phyloP scores from a whole-genome alignment of 306 rosid species.

The Gynostemma pentaphyllum region DNA sequence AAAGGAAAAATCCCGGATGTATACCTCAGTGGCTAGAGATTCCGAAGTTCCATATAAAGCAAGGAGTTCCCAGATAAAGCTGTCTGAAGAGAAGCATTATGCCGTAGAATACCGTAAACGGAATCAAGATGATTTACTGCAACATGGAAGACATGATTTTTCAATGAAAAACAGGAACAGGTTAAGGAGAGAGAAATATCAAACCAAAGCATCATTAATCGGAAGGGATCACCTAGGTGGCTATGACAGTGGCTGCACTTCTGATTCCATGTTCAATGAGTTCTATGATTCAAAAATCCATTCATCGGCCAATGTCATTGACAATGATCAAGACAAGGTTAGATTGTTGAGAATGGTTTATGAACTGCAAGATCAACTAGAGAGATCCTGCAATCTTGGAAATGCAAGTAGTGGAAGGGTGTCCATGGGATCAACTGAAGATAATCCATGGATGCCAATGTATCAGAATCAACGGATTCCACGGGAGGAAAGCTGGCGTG shows the following conservation, averaged over 20 bases:
- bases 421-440: conserved; percentile 19
- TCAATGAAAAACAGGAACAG: conserved; percentile 23
- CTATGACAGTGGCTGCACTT: conserved; percentile 29
- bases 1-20: conserved; percentile 29
- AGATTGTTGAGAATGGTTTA: conserved; percentile 44
- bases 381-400: conserved; percentile 22
- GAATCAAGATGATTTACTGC: conserved; percentile 27
- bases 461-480: conserved; percentile 3
- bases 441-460: conserved; percentile 15
- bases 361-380: conserved; percentile 52
- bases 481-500: conserved; percentile 17
- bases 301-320: conserved; percentile 24
- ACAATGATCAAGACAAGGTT: conserved; percentile 44
- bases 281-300: conserved; percentile 33
- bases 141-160: conserved; percentile 27
- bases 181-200: conserved; percentile 31
- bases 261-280: conserved; percentile 29
- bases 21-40: conserved; percentile 20
- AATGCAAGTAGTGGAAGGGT: conserved; percentile 28
- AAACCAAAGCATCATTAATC: conserved; percentile 24
- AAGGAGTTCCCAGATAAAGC: conserved; percentile 19
- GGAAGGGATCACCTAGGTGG: conserved; percentile 20
- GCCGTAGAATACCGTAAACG: conserved; percentile 20
- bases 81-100: conserved; percentile 25
- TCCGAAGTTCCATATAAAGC: conserved; percentile 18